Evolutionary conservation across 2,329 filamentous ascomycete species (phyloP), one percentile per base, ranked within the genome.

Genomic region (Ceratocystis destructans): DNA sequence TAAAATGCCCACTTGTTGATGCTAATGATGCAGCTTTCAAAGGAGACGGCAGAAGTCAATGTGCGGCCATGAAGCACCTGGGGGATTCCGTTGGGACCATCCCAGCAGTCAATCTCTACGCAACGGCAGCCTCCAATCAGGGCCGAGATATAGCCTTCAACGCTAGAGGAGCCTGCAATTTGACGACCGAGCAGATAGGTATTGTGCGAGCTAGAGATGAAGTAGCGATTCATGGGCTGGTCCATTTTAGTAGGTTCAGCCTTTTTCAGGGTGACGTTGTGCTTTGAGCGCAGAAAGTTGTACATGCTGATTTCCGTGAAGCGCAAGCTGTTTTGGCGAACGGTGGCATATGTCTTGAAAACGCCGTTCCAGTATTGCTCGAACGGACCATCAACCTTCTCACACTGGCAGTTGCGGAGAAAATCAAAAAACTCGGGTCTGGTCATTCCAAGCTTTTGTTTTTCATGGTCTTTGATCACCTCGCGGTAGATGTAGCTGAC

Each of bases 101-200:
- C 91, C 94, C 94, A 99, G 76, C 93, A 97, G 76, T 99, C 94
- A 64, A 99, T 90, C 76, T 99, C 94, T 59, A 99, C 87, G 74
- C 94, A 97, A 62, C 94, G 88, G 74, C 94, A 99, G 7, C 92
- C 92, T 68, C 89, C 87, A 69, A 89, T 86, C 5, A 99, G 82
- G 2, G 92, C 90, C 7, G 86, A 86, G 71, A 97, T 95, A 76
- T 99, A 99, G 55, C 91, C 91, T 75, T 99, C 94, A 1, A 95
- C 89, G 73, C 92, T 97, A 1, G 94, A 96, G 57, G 89, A 84
- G 33, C 93, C 93, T 10, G 86, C 88, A 1, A 97, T 87, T 74
- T 99, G 94, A 65, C 92, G 87, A 15, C 94, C 94, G 3, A 95
- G 80, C 0, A 99, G 85, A 72, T 99, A 99, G 0, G 94, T 99